These are phyloP conservation scores for Chenopodium quinoa DNA, from an alignment of 148 eudicot species.

Conservation along the genomic window DNA sequence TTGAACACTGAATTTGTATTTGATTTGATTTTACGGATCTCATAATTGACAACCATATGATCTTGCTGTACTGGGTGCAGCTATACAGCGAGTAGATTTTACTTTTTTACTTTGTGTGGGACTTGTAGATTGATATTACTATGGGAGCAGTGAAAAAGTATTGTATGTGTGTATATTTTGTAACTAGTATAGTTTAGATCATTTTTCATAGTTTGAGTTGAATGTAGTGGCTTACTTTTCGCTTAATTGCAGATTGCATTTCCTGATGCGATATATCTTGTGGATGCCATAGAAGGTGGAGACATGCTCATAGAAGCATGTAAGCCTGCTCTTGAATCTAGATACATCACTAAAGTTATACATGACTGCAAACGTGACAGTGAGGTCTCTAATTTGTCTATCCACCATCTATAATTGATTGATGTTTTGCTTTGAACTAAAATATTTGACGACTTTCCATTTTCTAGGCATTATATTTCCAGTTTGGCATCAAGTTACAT, in stretches of 20 bases:
- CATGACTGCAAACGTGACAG: conserved; percentile 99
- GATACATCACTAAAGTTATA: conserved; percentile 83
- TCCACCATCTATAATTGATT: not conserved
- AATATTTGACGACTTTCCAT: not conserved
- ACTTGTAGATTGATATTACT: not conserved
- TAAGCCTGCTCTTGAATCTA: conserved; percentile 95
- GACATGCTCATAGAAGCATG: conserved; percentile 73
- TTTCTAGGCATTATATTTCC: conserved; percentile 80
- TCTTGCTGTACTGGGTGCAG: not conserved
- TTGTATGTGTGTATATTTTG: not conserved
- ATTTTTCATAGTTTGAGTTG: not conserved
- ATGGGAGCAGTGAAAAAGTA: not conserved
- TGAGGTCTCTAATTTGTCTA: conserved; percentile 60
- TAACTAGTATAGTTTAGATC: not conserved
- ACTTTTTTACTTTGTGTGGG: not conserved
- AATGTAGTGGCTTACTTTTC: not conserved
- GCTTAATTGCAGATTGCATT: conserved; percentile 72
- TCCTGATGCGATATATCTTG: conserved; percentile 88
- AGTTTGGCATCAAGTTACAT: conserved; percentile 84
- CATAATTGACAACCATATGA: not conserved
- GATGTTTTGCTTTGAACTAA: conserved; percentile 6
- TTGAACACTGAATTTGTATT: not conserved
- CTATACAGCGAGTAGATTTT: not conserved
- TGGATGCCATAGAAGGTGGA: conserved; percentile 89
- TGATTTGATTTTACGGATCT: not conserved